Evolutionary conservation across 2,329 filamentous ascomycete genomes (phyloP).

Genomic region (Nannizzia gypsea): DNA sequence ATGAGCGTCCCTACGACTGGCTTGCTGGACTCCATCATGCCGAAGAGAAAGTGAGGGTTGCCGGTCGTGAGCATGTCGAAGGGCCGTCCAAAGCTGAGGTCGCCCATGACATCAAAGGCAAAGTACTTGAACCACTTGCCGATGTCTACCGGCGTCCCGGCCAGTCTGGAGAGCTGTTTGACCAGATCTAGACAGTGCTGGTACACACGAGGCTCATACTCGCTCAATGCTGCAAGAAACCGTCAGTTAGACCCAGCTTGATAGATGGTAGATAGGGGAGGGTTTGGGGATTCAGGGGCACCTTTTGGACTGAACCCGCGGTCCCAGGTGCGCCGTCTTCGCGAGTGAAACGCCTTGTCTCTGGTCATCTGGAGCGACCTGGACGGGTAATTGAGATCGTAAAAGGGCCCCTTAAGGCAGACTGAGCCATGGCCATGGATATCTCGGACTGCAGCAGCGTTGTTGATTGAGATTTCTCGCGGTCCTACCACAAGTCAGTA

Average conservation of each 20-base stretch:
- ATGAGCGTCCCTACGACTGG: constrained; percentile 14
- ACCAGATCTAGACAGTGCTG: constrained; percentile 7
- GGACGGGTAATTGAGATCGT: constrained; percentile 15
- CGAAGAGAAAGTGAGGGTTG: constrained; percentile 16
- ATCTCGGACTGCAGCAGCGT: constrained; percentile 11
- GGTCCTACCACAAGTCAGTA: constrained; percentile 12
- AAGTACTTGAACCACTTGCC: constrained; percentile 18
- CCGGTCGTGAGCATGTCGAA: constrained; percentile 25
- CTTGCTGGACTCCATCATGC: constrained; percentile 14
- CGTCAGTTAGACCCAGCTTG: not conserved
- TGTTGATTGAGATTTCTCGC: constrained; percentile 16
- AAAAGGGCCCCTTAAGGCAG: constrained; percentile 20
- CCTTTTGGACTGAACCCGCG: constrained; percentile 23
- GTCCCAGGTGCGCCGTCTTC: constrained; percentile 20
- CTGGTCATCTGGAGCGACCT: constrained; percentile 17
- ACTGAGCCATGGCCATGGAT: constrained; percentile 14
- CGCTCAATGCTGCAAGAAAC: constrained; percentile 6
- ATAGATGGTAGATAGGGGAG: not conserved
- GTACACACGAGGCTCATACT: constrained; percentile 11
- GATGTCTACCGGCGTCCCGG: constrained; percentile 8
- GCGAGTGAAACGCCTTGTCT: constrained; percentile 16
- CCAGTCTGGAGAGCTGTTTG: not conserved
- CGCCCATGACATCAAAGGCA: constrained; percentile 26
- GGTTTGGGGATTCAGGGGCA: constrained; percentile 7
- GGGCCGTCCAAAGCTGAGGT: constrained; percentile 27